A percentile compares a stretch with the other conserved stretches of the same genome.
Conservation (phyloP, 2,329 filamentous ascomycete genomes). For the Paecilomyces sp. region DNA sequence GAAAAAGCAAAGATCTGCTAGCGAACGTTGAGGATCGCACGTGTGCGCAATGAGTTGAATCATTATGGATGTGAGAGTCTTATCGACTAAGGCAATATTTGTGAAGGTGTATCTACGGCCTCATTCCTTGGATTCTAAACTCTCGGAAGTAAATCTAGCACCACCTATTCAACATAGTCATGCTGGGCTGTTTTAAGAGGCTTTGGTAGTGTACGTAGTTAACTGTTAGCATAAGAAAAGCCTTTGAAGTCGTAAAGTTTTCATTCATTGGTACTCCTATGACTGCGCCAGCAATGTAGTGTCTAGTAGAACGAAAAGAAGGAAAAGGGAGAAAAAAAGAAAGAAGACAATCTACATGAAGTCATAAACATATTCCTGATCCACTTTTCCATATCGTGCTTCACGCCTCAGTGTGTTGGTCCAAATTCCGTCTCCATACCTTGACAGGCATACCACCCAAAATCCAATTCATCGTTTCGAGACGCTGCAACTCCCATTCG, state of each 20-base stretch:
- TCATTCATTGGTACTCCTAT: neutral
- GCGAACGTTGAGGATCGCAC: neutral
- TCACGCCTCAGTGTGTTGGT: neutral
- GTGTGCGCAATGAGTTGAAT: neutral
- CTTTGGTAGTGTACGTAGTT: too few species aligned
- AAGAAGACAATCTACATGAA: neutral
- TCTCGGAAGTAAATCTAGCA: too few species aligned
- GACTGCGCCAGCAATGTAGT: neutral
- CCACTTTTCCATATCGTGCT: neutral
- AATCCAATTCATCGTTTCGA: slow-evolving; percentile 10
- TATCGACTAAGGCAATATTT: too few species aligned
- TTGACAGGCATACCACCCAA: slow-evolving; percentile 6
- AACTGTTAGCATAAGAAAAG: neutral
- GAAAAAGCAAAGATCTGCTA: neutral
- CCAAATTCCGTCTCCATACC: neutral
- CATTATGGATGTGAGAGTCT: too few species aligned
- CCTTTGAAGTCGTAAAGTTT: neutral
- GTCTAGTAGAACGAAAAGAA: neutral
- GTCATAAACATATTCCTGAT: neutral
- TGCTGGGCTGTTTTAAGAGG: too few species aligned
- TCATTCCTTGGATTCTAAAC: too few species aligned
- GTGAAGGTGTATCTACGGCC: too few species aligned
- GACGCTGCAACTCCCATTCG: slow-evolving; percentile 19
- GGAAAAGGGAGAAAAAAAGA: neutral
- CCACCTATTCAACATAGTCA: too few species aligned